These are phyloP conservation scores for Beauveria scarabaeidicola DNA, from an alignment of 2,329 filamentous ascomycete genomes.

Conservation along the genomic window DNA sequence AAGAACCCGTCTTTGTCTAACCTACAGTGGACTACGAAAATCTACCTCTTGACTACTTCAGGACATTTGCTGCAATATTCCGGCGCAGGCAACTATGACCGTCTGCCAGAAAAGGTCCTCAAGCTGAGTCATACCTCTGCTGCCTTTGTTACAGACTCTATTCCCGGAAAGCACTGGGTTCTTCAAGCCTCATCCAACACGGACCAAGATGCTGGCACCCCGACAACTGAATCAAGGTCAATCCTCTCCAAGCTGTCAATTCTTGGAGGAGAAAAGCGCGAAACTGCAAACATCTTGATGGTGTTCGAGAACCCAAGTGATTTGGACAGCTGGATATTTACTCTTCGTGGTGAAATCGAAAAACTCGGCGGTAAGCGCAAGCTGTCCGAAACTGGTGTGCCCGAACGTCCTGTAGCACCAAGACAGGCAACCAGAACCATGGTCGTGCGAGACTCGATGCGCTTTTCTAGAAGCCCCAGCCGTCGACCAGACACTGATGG, in stretches of 20 bases:
- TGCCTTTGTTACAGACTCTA: conserved; percentile 71
- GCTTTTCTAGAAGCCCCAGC: conserved; percentile 22
- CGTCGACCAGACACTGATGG: conserved; percentile 9
- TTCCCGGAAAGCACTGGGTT: conserved; percentile 74
- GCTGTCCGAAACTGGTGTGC: conserved; percentile 50
- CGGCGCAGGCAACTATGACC: conserved; percentile 59
- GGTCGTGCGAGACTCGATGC: conserved; percentile 30
- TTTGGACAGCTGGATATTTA: conserved; percentile 68
- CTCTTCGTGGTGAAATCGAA: conserved; percentile 62
- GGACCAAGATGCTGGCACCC: conserved; percentile 43
- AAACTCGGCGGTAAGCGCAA: conserved; percentile 58
- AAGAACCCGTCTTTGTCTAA: conserved; percentile 28
- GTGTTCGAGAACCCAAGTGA: conserved; percentile 65
- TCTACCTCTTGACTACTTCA: conserved; percentile 62
- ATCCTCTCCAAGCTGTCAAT: conserved; percentile 58
- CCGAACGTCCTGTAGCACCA: conserved; percentile 22
- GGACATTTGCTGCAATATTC: conserved; percentile 70
- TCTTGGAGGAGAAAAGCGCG: conserved; percentile 42
- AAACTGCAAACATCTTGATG: conserved; percentile 58
- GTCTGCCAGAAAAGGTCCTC: conserved; percentile 65
- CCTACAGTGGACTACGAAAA: conserved; percentile 61
- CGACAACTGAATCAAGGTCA: conserved; percentile 46
- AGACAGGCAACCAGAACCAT: neutral
- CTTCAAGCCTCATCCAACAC: conserved; percentile 63
- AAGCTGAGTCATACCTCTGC: conserved; percentile 66